A percentile compares a stretch with the other conserved stretches of the same genome.
Conservation (phyloP, 2,329 filamentous ascomycete species). For the Cadophora sp. region DNA sequence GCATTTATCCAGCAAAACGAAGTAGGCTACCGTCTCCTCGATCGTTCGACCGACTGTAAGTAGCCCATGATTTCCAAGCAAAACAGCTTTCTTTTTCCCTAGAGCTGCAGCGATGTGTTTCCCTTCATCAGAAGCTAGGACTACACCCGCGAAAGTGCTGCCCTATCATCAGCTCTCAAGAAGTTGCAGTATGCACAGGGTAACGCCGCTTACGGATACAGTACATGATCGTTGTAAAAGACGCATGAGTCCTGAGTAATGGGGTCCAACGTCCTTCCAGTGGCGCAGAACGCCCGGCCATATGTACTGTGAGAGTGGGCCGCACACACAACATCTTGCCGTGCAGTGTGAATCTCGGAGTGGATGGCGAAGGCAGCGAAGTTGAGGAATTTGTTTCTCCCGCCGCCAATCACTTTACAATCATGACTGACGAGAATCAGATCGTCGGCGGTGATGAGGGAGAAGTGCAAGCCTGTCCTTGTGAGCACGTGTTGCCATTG, state of each 20-base stretch:
- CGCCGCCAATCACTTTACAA: too few species aligned
- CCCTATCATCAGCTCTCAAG: neutral
- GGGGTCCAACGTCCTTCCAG: conserved; percentile 64
- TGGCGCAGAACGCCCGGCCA: conserved; percentile 64
- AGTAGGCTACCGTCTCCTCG: conserved; percentile 59
- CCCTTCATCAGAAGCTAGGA: conserved; percentile 58
- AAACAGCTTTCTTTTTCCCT: conserved; percentile 55
- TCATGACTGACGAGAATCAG: too few species aligned
- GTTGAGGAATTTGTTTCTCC: too few species aligned
- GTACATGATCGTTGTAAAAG: conserved; percentile 51
- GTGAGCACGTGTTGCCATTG: too few species aligned
- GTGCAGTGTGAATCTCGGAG: conserved; percentile 60
- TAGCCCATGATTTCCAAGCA: conserved; percentile 59
- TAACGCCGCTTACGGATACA: conserved; percentile 47
- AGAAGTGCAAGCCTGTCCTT: too few species aligned
- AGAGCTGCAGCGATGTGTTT: conserved; percentile 53
- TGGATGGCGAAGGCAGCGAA: conserved; percentile 51
- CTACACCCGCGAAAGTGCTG: conserved; percentile 55
- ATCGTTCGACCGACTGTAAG: conserved; percentile 55
- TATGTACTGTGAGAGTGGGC: conserved; percentile 63
- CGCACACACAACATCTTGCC: conserved; percentile 62
- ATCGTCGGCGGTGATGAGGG: too few species aligned
- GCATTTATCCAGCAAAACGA: conserved; percentile 55
- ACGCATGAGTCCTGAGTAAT: conserved; percentile 62
- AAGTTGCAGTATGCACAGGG: neutral